A percentile compares a stretch with the other conserved stretches of the same genome.
Evolutionary conservation across 140 eudicot genomes (phyloP).

Genomic region (Ambrosia hybrid): DNA sequence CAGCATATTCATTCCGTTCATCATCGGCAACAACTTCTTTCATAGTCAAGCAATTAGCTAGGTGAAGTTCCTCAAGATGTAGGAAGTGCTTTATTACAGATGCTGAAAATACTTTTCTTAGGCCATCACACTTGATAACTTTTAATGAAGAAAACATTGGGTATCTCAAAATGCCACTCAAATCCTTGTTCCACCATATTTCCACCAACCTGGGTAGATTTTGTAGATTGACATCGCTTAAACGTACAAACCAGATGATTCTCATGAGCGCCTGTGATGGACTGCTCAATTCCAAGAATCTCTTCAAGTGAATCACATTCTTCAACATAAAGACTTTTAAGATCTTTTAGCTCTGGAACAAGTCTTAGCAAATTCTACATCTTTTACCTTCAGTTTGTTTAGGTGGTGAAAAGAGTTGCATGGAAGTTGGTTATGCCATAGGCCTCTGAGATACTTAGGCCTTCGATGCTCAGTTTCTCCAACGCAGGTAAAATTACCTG

Average conservation of each 20-base stretch:
- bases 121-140: conserved; percentile 25
- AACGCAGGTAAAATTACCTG: conserved; percentile 22
- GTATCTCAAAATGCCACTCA: conserved; percentile 13
- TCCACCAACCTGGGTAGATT: conserved; percentile 24
- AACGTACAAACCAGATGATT: conserved; percentile 5
- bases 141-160: conserved; percentile 26
- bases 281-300: conserved; percentile 20
- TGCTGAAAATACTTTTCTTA: conserved; percentile 18
- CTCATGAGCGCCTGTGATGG: conserved; percentile 11
- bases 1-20: conserved; percentile 12
- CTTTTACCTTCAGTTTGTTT: conserved; percentile 21
- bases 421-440: conserved; percentile 33
- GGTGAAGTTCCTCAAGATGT: conserved; percentile 27
- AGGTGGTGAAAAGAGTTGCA: conserved; percentile 19
- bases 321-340: conserved; percentile 15
- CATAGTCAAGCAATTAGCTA: conserved; percentile 23
- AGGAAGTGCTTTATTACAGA: conserved; percentile 13
- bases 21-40: conserved; percentile 24
- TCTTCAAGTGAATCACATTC: conserved; percentile 35
- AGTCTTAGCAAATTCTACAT: conserved; percentile 18
- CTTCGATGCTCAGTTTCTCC: conserved; percentile 28
- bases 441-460: conserved; percentile 26
- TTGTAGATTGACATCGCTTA: conserved; percentile 15
- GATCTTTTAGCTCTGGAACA: conserved; percentile 19
- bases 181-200: conserved; percentile 28